These are phyloP conservation scores for Colletotrichum limetticola DNA, from an alignment of 2,329 filamentous ascomycete genomes.

Conservation along the genomic window DNA sequence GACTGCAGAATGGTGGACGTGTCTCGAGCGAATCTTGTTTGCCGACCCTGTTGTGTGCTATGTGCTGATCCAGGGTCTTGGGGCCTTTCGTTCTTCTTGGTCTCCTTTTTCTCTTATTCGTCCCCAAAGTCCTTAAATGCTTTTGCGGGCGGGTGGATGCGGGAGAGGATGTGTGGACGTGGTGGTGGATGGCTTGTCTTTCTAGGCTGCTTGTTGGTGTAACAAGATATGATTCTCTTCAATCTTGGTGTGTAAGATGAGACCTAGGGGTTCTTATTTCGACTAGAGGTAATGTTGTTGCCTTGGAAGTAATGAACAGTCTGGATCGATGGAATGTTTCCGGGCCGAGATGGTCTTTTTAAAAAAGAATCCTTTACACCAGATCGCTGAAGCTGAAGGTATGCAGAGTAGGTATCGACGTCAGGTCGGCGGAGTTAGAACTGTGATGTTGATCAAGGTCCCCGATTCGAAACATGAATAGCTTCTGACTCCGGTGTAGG, in stretches of 20 bases:
- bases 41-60: background rate
- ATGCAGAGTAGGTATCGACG: slow-evolving; percentile 1
- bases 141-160: background rate
- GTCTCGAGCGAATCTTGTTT: slow-evolving; percentile 10
- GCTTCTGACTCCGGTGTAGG: slow-evolving; percentile 6
- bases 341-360: slow-evolving; percentile 13
- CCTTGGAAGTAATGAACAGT: background rate
- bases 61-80: background rate
- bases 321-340: background rate
- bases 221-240: slow-evolving; percentile 1
- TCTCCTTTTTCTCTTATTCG: slow-evolving; percentile 8
- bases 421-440: slow-evolving; percentile 22
- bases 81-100: background rate
- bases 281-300: background rate
- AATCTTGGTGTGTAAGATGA: background rate
- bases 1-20: slow-evolving; percentile 28
- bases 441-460: slow-evolving; percentile 16
- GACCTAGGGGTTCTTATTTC: background rate
- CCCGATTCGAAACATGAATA: slow-evolving; percentile 26
- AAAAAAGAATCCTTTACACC: slow-evolving; percentile 7
- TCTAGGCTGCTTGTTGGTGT: slow-evolving; percentile 10
- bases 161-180: background rate
- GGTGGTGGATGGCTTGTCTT: background rate
- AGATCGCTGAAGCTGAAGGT: slow-evolving; percentile 4
- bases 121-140: background rate